Evolutionary conservation across 352 stramenopile species (phyloP), one percentile per base, ranked within the genome.

Genomic region (Pythium pyrilobum): DNA sequence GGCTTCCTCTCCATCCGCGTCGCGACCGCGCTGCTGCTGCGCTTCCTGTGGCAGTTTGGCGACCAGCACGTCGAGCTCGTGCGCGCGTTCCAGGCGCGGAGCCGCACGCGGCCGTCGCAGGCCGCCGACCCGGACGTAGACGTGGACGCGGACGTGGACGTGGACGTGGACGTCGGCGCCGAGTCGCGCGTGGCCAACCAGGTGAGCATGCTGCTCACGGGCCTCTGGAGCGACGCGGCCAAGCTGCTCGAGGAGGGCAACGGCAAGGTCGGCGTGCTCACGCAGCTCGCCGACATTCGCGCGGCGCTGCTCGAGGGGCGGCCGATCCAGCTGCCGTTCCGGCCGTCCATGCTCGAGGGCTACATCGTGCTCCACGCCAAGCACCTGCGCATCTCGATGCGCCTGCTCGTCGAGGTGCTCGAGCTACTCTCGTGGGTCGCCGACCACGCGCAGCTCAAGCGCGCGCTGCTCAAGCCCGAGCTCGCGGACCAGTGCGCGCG

Each of bases 281-380:
- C 67, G 11, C 81, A 88, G 42, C 68, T 91, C 27, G 58, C 70
- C 32, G 77, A 91, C 40, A 64, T 91, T 11, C 73, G 84, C 27
- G 66, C 77, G 28, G 56, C 56, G 9, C 23, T 70, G 10, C 51
- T 50, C 10, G 61, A 64, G 20, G 61, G 61, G 1, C 48, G 49
- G 0, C 49, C 51, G 21, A 56, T 69, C 39, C 46, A 60, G 15
- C 27, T 69, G 21, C 61, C 61, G 21, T 69, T 69, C 24, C 65
- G 60, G 8, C 50, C 52, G 16, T 67, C 65, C 12, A 67, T 68
- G 56, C 58, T 68, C 0, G 65, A 68, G 44, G 56, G 60, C 2
- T 73, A 73, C 52, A 74, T 87, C 21, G 81, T 74, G 2, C 72
- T 91, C 21, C 79, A 89, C 41, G 72, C 73, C 5, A 91, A 91